phyloP scores from a whole-genome alignment of 2,329 filamentous ascomycete genomes.

The Aspergillus sp. region DNA sequence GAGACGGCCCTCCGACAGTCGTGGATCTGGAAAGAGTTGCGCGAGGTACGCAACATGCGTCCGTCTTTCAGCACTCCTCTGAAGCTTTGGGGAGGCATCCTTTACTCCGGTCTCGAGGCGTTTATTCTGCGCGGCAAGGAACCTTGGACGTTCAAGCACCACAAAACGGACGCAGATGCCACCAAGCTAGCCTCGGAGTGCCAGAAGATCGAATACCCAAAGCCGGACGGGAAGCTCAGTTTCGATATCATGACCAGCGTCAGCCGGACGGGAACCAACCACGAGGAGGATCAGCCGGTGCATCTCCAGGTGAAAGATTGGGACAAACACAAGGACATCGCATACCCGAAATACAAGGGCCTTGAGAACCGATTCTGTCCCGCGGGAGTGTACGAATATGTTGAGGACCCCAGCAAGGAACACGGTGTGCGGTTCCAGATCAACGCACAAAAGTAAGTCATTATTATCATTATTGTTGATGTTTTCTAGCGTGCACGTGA shows the following conservation, averaged over 20 bases:
- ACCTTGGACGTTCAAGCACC: constrained; percentile 90
- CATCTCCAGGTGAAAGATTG: constrained; percentile 93
- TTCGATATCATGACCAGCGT: constrained; percentile 97
- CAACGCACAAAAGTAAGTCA: constrained; percentile 86
- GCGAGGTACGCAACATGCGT: constrained; percentile 93
- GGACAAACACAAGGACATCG: constrained; percentile 76
- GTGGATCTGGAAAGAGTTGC: constrained; percentile 86
- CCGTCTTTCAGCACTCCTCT: constrained; percentile 86
- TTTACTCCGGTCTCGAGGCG: constrained; percentile 90
- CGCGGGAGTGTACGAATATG: constrained; percentile 94
- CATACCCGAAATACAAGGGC: constrained; percentile 83
- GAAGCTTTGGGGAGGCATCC: constrained; percentile 77
- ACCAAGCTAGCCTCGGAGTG: constrained; percentile 74
- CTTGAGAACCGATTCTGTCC: constrained; percentile 96
- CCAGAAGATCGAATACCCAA: constrained; percentile 89
- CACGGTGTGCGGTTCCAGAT: constrained; percentile 94
- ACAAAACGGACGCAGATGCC: constrained; percentile 63
- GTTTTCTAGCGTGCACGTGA: neutral
- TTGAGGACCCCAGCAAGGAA: constrained; percentile 81
- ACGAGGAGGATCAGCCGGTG: constrained; percentile 96
- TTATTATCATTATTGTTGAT: neutral
- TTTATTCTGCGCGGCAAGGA: constrained; percentile 75
- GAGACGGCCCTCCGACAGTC: constrained; percentile 80
- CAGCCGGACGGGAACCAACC: constrained; percentile 90
- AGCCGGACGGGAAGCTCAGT: constrained; percentile 87